Conservation (phyloP, 495 filamentous ascomycete species). For the Astrocystis sublimbata region DNA sequence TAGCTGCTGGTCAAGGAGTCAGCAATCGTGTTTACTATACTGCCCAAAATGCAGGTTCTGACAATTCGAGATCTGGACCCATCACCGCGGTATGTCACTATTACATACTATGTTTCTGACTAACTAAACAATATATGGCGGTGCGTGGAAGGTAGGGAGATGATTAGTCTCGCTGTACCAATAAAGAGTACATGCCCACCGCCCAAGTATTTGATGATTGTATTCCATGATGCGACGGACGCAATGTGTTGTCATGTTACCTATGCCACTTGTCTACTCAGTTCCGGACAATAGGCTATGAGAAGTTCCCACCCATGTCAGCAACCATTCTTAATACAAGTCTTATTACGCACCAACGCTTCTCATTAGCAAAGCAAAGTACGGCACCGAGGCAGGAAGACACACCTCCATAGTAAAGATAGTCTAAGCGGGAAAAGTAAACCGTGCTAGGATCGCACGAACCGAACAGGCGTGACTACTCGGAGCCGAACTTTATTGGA, state of each 20-base stretch:
- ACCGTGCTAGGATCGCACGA: neutral
- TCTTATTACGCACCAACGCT: neutral
- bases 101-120: neutral
- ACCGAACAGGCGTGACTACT: neutral
- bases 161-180: neutral
- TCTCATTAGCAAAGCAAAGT: too few relatives aligned
- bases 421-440: neutral
- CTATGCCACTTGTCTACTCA: neutral
- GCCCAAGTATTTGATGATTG: neutral
- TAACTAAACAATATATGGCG: slow-evolving; percentile 8
- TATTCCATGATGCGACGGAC: neutral
- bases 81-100: slow-evolving; percentile 14
- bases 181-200: neutral
- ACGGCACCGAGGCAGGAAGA: neutral
- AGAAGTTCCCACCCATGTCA: neutral
- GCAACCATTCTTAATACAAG: neutral
- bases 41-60: slow-evolving; percentile 12
- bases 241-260: neutral
- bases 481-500: neutral
- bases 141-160: slow-evolving; percentile 3
- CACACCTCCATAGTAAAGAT: too few relatives aligned
- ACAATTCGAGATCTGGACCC: slow-evolving; percentile 11
- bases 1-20: slow-evolving; percentile 6
- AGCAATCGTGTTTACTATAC: slow-evolving; percentile 3
- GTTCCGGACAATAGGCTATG: neutral